Evolutionary conservation across 2,329 filamentous ascomycete genomes (phyloP), one percentile per base, ranked within the genome.

Genomic region (Exophiala phaeomuriformis): DNA sequence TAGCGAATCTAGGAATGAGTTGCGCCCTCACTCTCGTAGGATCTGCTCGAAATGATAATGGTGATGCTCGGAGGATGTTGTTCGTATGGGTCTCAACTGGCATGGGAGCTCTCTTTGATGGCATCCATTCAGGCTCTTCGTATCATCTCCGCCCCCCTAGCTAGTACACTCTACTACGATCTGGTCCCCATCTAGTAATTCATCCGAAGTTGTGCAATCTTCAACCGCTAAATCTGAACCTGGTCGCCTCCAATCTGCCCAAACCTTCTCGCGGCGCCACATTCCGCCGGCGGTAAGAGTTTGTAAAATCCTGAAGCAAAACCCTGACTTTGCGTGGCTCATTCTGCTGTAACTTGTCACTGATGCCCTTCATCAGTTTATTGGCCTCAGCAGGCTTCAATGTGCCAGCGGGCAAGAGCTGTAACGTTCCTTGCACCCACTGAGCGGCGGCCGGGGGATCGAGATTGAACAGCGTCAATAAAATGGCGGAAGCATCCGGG

Each of bases 281-380:
- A 66, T 98, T 96, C 58, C 94, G 81, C 66, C 94, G 80, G 47
- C 94, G 83, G 70, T 98, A 98, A 31, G 84, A 88, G 68, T 91
- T 95, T 28, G 93, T 97, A 68, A 98, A 98, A 71, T 98, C 94
- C 72, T 97, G 93, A 53, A 98, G 77, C 33, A 95, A 77, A 29
- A 81, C 84, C 36, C 91, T 81, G 50, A 96, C 89, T 72, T 90
- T 90, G 54, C 89, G 79, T 40, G 88, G 82, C 56, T 86, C 81
- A 30, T 80, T 80, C 44, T 78, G 76, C 46, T 81, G 75, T 19
- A 95, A 80, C 64, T 83, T 85, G 68, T 93, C 86, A 64, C 82
- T 83, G 63, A 97, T 90, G 67, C 86, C 90, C 60, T 75, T 76
- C 69, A 95, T 80, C 56, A 98, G 77, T 44, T 88, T 81, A 65